Evolutionary conservation across 331 rosid genomes (phyloP).

Genomic region (Acacia pycnantha): DNA sequence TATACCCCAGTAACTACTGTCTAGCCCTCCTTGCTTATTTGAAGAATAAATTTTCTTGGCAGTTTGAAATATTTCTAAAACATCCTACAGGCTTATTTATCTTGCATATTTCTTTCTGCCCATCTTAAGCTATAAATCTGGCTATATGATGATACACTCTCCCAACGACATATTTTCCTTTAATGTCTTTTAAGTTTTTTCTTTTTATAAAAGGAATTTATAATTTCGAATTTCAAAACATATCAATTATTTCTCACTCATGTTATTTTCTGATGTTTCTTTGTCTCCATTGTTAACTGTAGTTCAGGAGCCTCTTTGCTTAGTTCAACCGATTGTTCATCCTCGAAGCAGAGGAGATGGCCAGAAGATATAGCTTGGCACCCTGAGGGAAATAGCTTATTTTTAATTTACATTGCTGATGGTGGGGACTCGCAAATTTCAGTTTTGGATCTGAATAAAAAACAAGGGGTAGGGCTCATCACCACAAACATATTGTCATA

Average conservation of each 20-base stretch:
- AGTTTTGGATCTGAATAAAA: constrained; percentile 57
- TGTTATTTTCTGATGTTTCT: constrained; percentile 16
- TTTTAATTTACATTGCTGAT: constrained; percentile 89
- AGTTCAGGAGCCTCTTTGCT: constrained; percentile 84
- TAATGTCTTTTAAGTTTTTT: neutral
- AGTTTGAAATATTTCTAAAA: neutral
- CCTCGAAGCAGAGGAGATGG: constrained; percentile 87
- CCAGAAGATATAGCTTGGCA: constrained; percentile 97
- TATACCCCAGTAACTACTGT: neutral
- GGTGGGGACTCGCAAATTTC: constrained; percentile 89
- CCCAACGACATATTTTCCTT: neutral
- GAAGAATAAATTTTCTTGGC: neutral
- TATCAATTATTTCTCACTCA: constrained; percentile 9
- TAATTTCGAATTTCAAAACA: constrained; percentile 9
- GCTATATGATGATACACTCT: neutral
- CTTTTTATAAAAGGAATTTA: neutral
- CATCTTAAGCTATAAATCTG: neutral
- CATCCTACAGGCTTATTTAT: neutral
- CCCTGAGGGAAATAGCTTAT: constrained; percentile 71
- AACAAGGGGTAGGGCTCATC: constrained; percentile 56
- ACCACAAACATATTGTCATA: constrained; percentile 5
- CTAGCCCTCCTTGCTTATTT: neutral
- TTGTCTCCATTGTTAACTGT: constrained; percentile 30
- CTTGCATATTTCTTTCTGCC: neutral
- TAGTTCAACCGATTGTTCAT: constrained; percentile 61